A percentile compares a stretch with the other conserved stretches of the same genome.
phyloP scores from a whole-genome alignment of 2,329 filamentous ascomycete species.

The Bertia moriformis region DNA sequence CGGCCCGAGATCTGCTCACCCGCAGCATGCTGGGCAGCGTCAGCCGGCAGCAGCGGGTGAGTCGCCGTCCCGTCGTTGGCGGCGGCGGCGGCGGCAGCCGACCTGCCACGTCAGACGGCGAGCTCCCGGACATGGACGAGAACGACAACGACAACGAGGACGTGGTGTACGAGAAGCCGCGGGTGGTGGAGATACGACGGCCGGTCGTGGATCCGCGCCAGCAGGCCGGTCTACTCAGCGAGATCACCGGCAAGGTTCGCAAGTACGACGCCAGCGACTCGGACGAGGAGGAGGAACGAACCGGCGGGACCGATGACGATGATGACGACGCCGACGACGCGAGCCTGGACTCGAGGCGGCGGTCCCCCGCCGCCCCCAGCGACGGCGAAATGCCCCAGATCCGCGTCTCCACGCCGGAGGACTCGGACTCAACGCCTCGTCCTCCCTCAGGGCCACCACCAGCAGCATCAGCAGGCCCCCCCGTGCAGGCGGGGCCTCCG shows the following conservation, averaged over 20 bases:
- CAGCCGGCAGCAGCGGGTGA: slow-evolving; percentile 40
- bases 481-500: too few relatives aligned
- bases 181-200: slow-evolving; percentile 64
- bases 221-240: slow-evolving; percentile 48
- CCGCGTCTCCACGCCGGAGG: slow-evolving; percentile 30
- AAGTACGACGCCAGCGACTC: slow-evolving; percentile 61
- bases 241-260: slow-evolving; percentile 66
- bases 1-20: slow-evolving; percentile 49
- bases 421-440: too few relatives aligned
- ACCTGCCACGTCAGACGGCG: slow-evolving; percentile 18
- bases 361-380: slow-evolving; percentile 51
- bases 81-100: slow-evolving; percentile 20
- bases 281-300: too few relatives aligned
- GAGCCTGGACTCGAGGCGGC: slow-evolving; percentile 54
- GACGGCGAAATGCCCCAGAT: slow-evolving; percentile 47
- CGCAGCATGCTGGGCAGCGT: slow-evolving; percentile 64
- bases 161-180: slow-evolving; percentile 63
- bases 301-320: slow-evolving; percentile 10
- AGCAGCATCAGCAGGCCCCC: too few relatives aligned
- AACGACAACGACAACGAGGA: slow-evolving; percentile 47
- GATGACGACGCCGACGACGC: slow-evolving; percentile 37
- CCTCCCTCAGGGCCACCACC: slow-evolving; percentile 14
- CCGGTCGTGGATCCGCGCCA: slow-evolving; percentile 51
- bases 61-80: slow-evolving; percentile 30
- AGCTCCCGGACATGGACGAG: slow-evolving; percentile 35